A percentile compares a stretch with the other conserved stretches of the same genome.
phyloP scores from a whole-genome alignment of 371 early-diverging fungal genomes.

The Mucor saturninus region DNA sequence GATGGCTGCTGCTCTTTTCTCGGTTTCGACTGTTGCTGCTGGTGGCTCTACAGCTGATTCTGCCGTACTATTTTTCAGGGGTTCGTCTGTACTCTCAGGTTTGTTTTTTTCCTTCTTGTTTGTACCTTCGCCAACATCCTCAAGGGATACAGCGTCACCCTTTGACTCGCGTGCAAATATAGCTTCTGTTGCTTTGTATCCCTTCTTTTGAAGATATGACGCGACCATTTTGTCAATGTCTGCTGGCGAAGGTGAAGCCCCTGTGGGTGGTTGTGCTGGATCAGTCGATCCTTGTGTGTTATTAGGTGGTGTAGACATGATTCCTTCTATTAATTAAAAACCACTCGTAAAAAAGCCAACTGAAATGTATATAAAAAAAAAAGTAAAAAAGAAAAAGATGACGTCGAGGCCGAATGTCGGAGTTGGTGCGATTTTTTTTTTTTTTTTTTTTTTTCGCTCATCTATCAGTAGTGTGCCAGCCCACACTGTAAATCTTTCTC shows the following conservation, averaged over 20 bases:
- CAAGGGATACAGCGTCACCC: conserved; percentile 29
- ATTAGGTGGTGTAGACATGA: conserved; percentile 17
- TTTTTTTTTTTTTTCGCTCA: conserved; percentile 1
- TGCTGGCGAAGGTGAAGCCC: conserved; percentile 18
- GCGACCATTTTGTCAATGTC: conserved; percentile 43
- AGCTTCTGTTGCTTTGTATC: conserved; percentile 34
- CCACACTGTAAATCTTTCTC: conserved; percentile 21
- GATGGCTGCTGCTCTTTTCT: not conserved
- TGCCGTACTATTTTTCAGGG: not conserved
- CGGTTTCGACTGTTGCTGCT: not conserved
- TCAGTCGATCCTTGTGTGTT: conserved; percentile 5
- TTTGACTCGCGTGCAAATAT: conserved; percentile 36
- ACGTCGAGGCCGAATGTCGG: not conserved
- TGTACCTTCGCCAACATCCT: not conserved
- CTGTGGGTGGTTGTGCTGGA: not conserved
- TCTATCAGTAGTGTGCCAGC: not conserved
- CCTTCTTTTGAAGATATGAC: conserved; percentile 42
- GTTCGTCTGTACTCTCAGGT: not conserved
- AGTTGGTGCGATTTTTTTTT: not conserved
- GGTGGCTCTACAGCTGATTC: conserved; percentile 1
- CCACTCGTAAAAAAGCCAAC: too few species aligned
- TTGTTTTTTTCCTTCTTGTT: not conserved
- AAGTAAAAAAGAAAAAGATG: conserved; percentile 3
- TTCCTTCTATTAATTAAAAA: not conserved
- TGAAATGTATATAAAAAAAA: not conserved